These are phyloP conservation scores for Termitomyces sp. DNA, from an alignment of 768 basidiomycete genomes.

Conservation along the genomic window DNA sequence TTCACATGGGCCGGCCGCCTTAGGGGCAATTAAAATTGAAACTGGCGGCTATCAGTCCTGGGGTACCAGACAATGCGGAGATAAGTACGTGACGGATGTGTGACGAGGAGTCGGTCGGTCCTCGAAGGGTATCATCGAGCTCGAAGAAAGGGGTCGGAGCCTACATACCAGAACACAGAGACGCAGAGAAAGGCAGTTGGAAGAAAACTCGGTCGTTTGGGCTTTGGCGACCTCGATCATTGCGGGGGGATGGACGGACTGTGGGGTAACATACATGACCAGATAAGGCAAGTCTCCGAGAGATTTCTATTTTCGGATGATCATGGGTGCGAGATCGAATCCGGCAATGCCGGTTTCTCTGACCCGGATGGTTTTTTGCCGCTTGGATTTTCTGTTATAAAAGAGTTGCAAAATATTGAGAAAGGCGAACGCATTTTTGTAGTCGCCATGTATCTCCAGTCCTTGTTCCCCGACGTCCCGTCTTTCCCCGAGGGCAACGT, in stretches of 20 bases:
- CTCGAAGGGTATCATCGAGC: too few species aligned
- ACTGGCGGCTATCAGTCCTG: neutral
- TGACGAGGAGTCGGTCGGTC: neutral
- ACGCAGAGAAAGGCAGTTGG: neutral
- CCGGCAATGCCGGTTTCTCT: slow-evolving; percentile 6
- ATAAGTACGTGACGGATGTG: neutral
- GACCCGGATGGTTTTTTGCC: neutral
- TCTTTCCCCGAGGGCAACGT: slow-evolving; percentile 46
- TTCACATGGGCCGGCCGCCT: neutral
- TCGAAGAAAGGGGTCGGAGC: neutral
- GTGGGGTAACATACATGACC: neutral
- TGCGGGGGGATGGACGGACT: neutral
- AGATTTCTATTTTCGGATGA: neutral
- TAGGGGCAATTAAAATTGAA: neutral
- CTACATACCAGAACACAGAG: too few species aligned
- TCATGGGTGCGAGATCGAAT: neutral
- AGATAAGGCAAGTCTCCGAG: neutral
- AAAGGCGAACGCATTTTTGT: neutral
- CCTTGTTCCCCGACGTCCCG: slow-evolving; percentile 52
- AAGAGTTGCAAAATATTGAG: neutral
- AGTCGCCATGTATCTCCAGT: slow-evolving; percentile 49
- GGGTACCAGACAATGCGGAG: neutral
- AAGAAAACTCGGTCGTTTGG: neutral
- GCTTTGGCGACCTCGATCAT: neutral
- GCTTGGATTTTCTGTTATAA: slow-evolving; percentile 3